A percentile compares a stretch with the other conserved stretches of the same genome.
Conservation (phyloP, 129 eudicot species). For the Escallonia herrerae region DNA sequence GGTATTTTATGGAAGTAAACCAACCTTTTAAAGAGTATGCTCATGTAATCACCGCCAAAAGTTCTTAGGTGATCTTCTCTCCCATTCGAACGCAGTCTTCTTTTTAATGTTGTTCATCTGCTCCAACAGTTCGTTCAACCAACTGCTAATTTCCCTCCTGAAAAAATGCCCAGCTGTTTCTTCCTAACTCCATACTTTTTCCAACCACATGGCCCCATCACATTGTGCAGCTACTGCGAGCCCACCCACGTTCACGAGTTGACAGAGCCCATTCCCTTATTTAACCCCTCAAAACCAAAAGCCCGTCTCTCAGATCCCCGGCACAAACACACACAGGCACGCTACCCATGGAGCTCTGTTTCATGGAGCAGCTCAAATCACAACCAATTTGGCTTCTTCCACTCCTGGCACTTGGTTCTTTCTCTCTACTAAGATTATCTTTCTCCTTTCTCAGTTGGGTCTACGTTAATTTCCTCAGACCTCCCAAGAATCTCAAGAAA, state of each 20-base stretch:
- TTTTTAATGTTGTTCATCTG: too few species aligned
- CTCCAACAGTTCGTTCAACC: too few species aligned
- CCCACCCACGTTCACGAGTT: not conserved
- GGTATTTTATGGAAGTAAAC: too few species aligned
- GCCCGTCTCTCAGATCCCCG: not conserved
- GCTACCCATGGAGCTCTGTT: constrained; percentile 31
- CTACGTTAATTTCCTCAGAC: constrained; percentile 70
- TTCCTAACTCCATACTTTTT: not conserved
- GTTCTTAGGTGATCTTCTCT: too few species aligned
- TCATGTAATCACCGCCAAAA: too few species aligned
- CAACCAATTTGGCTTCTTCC: constrained; percentile 64
- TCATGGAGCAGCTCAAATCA: constrained; percentile 41
- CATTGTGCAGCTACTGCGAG: too few species aligned
- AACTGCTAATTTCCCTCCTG: too few species aligned
- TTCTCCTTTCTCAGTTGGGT: constrained; percentile 62
- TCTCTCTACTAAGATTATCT: constrained; percentile 32
- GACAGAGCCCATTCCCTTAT: not conserved
- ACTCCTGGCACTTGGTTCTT: constrained; percentile 39
- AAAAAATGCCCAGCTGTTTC: not conserved
- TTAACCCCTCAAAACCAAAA: not conserved
- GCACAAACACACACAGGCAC: not conserved
- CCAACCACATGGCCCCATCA: too few species aligned
- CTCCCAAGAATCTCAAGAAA: constrained; percentile 71
- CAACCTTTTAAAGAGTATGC: too few species aligned
- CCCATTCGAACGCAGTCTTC: too few species aligned